Conservation (phyloP, 192 early-diverging fungal species). For the Coemansia sp. region DNA sequence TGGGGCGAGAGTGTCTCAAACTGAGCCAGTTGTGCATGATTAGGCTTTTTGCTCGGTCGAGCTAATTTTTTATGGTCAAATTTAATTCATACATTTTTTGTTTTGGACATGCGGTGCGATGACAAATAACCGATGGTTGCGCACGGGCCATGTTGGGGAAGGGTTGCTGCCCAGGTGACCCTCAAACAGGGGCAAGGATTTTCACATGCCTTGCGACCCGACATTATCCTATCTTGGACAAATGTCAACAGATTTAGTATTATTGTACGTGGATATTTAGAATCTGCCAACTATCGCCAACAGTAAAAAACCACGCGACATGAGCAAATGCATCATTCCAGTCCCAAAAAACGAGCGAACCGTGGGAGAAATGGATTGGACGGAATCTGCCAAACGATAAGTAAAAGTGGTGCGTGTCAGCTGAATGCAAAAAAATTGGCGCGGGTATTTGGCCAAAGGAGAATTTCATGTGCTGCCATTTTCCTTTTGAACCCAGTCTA, state of each 20-base stretch:
- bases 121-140: not conserved
- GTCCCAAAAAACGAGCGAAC: no score
- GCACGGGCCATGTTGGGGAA: not conserved
- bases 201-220: not conserved
- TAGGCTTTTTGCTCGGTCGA: no score
- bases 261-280: not conserved
- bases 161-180: not conserved
- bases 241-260: no score
- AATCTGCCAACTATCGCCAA: not conserved
- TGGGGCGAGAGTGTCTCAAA: constrained; percentile 16
- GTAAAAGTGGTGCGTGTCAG: not conserved
- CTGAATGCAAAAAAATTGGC: not conserved
- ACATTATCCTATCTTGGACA: not conserved
- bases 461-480: not conserved
- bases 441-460: not conserved
- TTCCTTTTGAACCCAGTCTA: not conserved
- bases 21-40: not conserved
- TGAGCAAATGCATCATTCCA: no score
- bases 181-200: not conserved
- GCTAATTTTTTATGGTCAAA: no score
- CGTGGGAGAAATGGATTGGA: no score
- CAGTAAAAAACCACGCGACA: not conserved
- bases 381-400: no score
- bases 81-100: no score
- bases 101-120: not conserved